These are phyloP conservation scores for Hansenula sp. DNA, from an alignment of 1,139 yeast genomes.

Conservation along the genomic window DNA sequence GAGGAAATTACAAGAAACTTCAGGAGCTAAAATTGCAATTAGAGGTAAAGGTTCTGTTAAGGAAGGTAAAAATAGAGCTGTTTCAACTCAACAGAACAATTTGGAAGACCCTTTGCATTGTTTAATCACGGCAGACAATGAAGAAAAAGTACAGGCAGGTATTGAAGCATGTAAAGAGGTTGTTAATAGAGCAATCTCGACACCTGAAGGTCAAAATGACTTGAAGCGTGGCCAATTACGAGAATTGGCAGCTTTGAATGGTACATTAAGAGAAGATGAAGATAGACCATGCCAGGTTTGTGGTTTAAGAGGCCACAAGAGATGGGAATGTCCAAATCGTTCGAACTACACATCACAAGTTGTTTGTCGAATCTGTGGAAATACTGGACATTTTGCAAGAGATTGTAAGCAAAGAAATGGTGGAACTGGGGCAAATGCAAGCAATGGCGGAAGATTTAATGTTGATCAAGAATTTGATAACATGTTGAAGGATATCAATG, in stretches of 20 bases:
- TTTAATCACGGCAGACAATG: conserved; percentile 78
- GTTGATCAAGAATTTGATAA: conserved; percentile 45
- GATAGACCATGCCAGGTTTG: conserved; percentile 55
- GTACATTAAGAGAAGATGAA: conserved; percentile 85
- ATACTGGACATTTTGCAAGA: conserved; percentile 80
- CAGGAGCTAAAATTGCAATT: conserved; percentile 84
- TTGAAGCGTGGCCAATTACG: conserved; percentile 86
- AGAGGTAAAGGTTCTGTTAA: conserved; percentile 95
- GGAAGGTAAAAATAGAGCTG: conserved; percentile 68
- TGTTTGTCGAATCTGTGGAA: conserved; percentile 76
- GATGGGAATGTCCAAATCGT: conserved; percentile 57
- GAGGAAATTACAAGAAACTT: conserved; percentile 71
- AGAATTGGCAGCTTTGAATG: conserved; percentile 89
- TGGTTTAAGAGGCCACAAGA: conserved; percentile 61
- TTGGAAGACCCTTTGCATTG: conserved; percentile 85
- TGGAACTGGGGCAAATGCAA: conserved; percentile 5
- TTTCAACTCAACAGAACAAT: conserved; percentile 35
- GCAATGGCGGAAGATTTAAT: conserved; percentile 10
- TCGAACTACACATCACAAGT: conserved; percentile 52
- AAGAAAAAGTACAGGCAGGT: conserved; percentile 74
- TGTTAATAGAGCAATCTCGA: conserved; percentile 75
- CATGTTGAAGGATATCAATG: conserved; percentile 47
- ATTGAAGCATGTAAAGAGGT: conserved; percentile 71
- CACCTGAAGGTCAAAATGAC: conserved; percentile 93
- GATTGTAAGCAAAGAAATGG: conserved; percentile 59